Evolutionary conservation across 257 asterid species (phyloP).

Genomic region (Solanum etuberosum): DNA sequence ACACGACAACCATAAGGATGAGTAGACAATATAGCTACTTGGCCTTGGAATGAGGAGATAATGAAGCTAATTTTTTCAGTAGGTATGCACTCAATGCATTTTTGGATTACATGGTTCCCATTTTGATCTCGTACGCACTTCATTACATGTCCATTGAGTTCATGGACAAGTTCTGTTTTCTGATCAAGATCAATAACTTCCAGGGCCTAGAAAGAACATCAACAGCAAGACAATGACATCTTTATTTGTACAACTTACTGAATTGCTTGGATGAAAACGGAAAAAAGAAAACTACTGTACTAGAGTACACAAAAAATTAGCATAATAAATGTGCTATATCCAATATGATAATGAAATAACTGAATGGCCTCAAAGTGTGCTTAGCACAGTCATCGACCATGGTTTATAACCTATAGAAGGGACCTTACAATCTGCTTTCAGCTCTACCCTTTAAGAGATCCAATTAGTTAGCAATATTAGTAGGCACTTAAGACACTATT

Average conservation of each 20-base stretch:
- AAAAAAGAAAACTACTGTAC: background rate
- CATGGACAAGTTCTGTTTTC: conserved; percentile 52
- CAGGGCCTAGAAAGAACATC: conserved; percentile 45
- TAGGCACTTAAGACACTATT: background rate
- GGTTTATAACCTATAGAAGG: background rate
- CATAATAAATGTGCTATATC: background rate
- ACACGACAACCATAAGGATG: conserved; percentile 98
- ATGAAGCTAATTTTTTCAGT: conserved; percentile 51
- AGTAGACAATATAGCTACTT: conserved; percentile 69
- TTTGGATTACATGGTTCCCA: conserved; percentile 89
- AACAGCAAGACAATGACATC: background rate
- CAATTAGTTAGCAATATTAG: background rate
- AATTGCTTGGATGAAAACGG: background rate
- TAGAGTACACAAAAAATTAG: background rate
- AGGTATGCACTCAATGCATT: conserved; percentile 74
- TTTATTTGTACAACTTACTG: background rate
- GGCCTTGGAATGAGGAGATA: conserved; percentile 61
- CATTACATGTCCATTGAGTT: conserved; percentile 79
- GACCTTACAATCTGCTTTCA: background rate
- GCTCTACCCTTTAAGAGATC: background rate
- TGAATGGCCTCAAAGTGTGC: background rate
- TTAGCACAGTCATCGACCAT: background rate
- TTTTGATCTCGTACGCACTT: conserved; percentile 85
- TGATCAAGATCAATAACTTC: conserved; percentile 76
- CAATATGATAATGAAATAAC: background rate